A percentile compares a stretch with the other conserved stretches of the same genome.
Conservation (phyloP, 2,329 filamentous ascomycete species). For the Botryosphaeria dothidea region DNA sequence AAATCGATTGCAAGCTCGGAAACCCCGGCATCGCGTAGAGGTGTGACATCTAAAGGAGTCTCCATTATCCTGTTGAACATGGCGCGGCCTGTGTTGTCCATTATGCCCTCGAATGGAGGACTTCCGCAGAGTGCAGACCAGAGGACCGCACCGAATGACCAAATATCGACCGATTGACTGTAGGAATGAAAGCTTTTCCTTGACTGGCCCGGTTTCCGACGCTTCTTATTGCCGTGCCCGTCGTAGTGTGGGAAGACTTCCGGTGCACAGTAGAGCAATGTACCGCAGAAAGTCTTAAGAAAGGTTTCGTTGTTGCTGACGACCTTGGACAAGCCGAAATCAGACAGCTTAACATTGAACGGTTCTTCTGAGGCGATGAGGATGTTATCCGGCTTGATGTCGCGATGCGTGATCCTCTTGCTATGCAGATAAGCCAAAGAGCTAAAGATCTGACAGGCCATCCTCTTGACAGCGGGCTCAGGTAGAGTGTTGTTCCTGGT, state of each 20-base stretch:
- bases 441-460: constrained; percentile 75
- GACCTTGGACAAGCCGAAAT: constrained; percentile 96
- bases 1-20: constrained; percentile 73
- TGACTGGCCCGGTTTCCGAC: constrained; percentile 48
- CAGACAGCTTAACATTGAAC: constrained; percentile 84
- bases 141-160: constrained; percentile 91
- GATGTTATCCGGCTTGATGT: constrained; percentile 98
- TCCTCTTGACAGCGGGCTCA: constrained; percentile 68
- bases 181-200: constrained; percentile 63
- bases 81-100: constrained; percentile 73
- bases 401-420: constrained; percentile 92
- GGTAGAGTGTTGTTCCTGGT: constrained; percentile 60
- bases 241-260: constrained; percentile 89
- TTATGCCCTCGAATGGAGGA: constrained; percentile 79
- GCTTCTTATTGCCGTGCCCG: constrained; percentile 64
- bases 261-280: constrained; percentile 90
- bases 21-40: constrained; percentile 60
- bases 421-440: constrained; percentile 85
- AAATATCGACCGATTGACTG: constrained; percentile 89
- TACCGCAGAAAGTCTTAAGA: constrained; percentile 94
- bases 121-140: constrained; percentile 80
- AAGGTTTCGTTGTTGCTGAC: constrained; percentile 89
- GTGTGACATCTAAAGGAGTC: constrained; percentile 64
- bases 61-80: constrained; percentile 88
- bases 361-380: constrained; percentile 74